Evolutionary conservation across 306 rosid species (phyloP).

Genomic region (Cucumis hystrix): DNA sequence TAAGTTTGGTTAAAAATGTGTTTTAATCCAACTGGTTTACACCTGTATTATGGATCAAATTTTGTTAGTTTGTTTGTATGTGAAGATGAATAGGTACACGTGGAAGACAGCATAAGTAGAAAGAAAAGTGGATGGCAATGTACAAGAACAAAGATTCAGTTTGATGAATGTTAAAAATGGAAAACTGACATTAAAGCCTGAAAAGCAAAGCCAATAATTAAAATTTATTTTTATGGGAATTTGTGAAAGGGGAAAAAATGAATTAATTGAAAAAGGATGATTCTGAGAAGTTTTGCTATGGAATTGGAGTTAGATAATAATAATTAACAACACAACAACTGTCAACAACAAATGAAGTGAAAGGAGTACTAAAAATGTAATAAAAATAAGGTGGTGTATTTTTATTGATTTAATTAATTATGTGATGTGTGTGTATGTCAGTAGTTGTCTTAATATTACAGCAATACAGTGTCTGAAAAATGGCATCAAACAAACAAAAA

Average conservation of each 20-base stretch:
- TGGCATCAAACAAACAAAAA: not conserved
- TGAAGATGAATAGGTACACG: not conserved
- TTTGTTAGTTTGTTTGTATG: no score
- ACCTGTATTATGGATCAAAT: no score
- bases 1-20: no score
- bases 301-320: not conserved
- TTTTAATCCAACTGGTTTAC: no score
- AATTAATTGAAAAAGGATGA: not conserved
- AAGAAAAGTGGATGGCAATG: not conserved
- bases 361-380: not conserved
- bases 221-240: not conserved
- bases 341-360: not conserved
- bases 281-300: not conserved
- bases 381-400: not conserved
- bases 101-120: not conserved
- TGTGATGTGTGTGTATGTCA: not conserved
- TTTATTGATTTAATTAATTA: not conserved
- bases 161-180: not conserved
- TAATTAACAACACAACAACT: not conserved
- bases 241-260: not conserved
- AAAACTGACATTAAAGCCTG: not conserved
- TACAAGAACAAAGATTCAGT: conserved; percentile 1
- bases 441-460: conserved; percentile 2
- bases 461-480: not conserved
- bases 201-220: not conserved